A percentile compares a stretch with the other conserved stretches of the same genome.
These are phyloP conservation scores for Boletus rubroflammeus DNA, from an alignment of 768 basidiomycete species.

Conservation along the genomic window DNA sequence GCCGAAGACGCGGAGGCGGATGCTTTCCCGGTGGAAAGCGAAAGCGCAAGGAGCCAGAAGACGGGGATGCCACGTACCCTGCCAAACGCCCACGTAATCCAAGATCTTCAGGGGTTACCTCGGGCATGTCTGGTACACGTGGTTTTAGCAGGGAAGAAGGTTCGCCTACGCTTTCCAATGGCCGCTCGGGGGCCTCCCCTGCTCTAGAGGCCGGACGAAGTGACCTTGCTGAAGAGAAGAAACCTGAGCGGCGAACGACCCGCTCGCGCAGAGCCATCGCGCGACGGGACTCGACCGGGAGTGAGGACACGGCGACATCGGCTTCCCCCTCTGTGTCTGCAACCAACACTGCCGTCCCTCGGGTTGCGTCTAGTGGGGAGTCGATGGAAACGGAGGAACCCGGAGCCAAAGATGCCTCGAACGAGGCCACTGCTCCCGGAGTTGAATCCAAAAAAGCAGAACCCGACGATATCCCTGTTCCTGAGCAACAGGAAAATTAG, in stretches of 20 bases:
- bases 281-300: slow-evolving; percentile 51
- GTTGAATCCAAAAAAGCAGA: slow-evolving; percentile 7
- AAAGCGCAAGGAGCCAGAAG: slow-evolving; percentile 57
- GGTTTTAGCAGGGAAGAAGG: slow-evolving; percentile 38
- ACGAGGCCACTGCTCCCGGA: slow-evolving; percentile 1
- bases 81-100: slow-evolving; percentile 61
- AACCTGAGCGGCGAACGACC: slow-evolving; percentile 44
- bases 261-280: slow-evolving; percentile 40
- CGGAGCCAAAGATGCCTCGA: neutral
- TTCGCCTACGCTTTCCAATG: slow-evolving; percentile 36
- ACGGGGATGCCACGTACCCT: slow-evolving; percentile 67
- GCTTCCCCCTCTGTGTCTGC: slow-evolving; percentile 33
- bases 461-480: neutral
- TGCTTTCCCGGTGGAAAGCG: slow-evolving; percentile 45
- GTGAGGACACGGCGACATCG: slow-evolving; percentile 43
- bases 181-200: slow-evolving; percentile 23
- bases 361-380: slow-evolving; percentile 15
- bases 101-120: slow-evolving; percentile 33
- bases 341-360: slow-evolving; percentile 8
- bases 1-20: slow-evolving; percentile 44
- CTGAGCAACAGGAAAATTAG: slow-evolving; percentile 3
- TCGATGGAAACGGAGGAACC: slow-evolving; percentile 12
- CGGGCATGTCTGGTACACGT: slow-evolving; percentile 15
- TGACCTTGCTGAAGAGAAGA: slow-evolving; percentile 19
- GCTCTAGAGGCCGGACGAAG: slow-evolving; percentile 13